phyloP scores from a whole-genome alignment of 441 rosid species.

The Metrosideros polymorpha region DNA sequence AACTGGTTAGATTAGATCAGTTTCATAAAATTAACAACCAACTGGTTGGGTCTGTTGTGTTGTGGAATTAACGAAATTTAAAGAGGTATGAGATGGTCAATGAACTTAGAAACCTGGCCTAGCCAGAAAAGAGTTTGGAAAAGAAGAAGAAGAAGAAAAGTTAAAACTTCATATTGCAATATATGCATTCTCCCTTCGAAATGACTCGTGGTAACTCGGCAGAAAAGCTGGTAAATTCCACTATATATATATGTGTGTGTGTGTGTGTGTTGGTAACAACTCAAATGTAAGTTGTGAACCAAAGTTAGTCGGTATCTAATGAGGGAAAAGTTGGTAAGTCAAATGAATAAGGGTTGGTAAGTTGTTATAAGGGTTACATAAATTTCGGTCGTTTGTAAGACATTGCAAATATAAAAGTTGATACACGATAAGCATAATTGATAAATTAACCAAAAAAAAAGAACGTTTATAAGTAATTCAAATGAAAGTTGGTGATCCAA shows the following conservation, averaged over 20 bases:
- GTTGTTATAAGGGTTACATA: background rate
- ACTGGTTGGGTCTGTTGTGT: background rate
- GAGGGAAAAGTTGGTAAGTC: background rate
- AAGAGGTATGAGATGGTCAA: background rate
- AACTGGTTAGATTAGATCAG: too few relatives aligned
- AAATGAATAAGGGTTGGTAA: background rate
- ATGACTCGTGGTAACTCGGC: background rate
- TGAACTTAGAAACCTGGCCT: background rate
- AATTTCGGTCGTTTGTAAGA: background rate
- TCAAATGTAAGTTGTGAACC: background rate
- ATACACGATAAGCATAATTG: background rate
- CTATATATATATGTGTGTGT: too few relatives aligned
- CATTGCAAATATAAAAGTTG: background rate
- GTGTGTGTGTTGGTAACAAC: too few relatives aligned
- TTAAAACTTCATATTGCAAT: background rate
- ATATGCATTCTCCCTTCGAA: background rate
- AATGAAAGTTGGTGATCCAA: background rate
- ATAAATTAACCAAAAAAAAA: background rate
- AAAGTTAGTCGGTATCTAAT: background rate
- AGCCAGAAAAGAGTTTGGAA: background rate
- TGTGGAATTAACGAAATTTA: background rate
- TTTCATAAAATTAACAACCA: background rate
- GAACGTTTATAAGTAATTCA: background rate
- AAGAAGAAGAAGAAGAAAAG: background rate
- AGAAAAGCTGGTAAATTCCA: background rate